Evolutionary conservation across 208 protist genomes (phyloP), one percentile per base, ranked within the genome.

Genomic region (Trypanosoma boissoni): DNA sequence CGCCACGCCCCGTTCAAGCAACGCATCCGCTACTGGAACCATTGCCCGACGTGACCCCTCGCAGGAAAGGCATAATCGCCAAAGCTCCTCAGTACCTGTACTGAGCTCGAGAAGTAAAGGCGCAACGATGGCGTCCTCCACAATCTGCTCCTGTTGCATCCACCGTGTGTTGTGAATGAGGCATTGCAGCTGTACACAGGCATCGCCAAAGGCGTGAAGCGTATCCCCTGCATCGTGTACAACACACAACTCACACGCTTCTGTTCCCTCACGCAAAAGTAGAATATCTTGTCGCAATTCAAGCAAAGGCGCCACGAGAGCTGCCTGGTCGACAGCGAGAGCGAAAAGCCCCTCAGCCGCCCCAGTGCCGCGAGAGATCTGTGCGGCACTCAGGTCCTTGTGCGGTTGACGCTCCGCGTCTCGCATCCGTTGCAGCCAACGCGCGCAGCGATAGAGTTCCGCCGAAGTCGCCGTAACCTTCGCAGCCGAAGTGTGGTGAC

Each of bases 381-480:
- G 91, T 2, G 91, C 91, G 0, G 52, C 86, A 29, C 82, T 92
- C 37, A 96, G 79, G 62, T 96, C 91, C 56, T 74, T 72, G 68
- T 94, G 82, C 39, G 85, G 86, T 44, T 78, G 80, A 9, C 78
- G 74, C 63, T 86, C 74, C 28, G 82, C 83, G 53, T 92, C 85
- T 3, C 86, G 85, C 82, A 96, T 78, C 1, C 84, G 77, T 68
- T 95, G 85, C 48, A 94, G 58, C 84, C 85, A 92, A 14, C 88
- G 88, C 0, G 76, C 71, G 46, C 79, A 90, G 14, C 77, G 76
- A 67, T 93, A 95, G 32, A 92, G 72, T 49, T 78, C 70, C 21
- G 31, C 54, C 10, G 82, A 67, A 2, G 85, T 78, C 9, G 51
- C 71, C 7, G 72, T 52, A 16, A 85, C 37, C 26, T 78, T 59